Percentiles rank a stretch among this genome's conserved stretches.
Conservation (phyloP, 2,329 filamentous ascomycete genomes). For the Fusarium miscanthi region DNA sequence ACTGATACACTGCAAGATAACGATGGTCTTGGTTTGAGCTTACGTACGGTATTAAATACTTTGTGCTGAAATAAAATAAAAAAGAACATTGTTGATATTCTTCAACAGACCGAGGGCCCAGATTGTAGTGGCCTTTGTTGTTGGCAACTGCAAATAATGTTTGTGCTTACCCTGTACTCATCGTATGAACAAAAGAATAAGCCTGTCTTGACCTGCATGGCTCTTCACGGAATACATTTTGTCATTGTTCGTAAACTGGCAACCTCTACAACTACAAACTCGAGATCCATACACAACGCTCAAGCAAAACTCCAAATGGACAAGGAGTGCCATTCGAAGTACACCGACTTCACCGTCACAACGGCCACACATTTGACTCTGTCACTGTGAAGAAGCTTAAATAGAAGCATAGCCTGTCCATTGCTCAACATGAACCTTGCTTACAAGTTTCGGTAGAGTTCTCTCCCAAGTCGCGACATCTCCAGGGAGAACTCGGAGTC, state of each 20-base stretch:
- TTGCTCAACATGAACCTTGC: not conserved
- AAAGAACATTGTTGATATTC: rapidly evolving
- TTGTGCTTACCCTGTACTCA: not conserved
- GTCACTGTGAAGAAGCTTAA: not conserved
- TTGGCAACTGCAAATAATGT: rapidly evolving
- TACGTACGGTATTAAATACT: rapidly evolving
- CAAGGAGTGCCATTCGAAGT: rapidly evolving
- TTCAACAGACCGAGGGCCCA: not conserved
- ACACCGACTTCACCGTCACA: rapidly evolving
- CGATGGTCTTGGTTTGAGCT: no score
- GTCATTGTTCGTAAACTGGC: rapidly evolving
- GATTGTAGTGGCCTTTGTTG: not conserved
- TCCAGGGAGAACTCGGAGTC: not conserved
- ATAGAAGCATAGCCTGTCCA: not conserved
- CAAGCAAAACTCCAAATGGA: not conserved
- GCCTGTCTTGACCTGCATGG: no score
- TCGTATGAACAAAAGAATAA: no score
- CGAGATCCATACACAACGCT: rapidly evolving
- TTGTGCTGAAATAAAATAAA: rapidly evolving
- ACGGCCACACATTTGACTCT: rapidly evolving
- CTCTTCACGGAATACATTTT: rapidly evolving
- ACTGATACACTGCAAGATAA: no score
- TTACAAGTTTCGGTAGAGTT: not conserved
- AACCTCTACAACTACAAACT: rapidly evolving
- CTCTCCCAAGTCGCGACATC: not conserved